Evolutionary conservation across 306 rosid species (phyloP).

Genomic region (Medicago truncatula): DNA sequence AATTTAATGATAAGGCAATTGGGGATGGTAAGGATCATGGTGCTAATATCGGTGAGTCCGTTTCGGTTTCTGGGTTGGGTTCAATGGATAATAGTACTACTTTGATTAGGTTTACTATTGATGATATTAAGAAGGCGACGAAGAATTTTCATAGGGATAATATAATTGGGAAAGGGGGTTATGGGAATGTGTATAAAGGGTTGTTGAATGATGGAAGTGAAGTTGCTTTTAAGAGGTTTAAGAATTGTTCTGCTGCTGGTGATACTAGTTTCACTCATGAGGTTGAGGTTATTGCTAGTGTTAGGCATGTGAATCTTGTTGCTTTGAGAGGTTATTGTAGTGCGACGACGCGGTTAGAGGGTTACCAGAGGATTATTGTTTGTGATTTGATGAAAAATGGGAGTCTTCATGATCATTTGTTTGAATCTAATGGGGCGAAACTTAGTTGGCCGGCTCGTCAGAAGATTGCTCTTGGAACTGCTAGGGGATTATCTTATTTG

Average conservation of each 20-base stretch:
- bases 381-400: slow-evolving; percentile 93
- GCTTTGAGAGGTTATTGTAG: slow-evolving; percentile 88
- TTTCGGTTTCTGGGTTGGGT: slow-evolving; percentile 61
- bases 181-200: slow-evolving; percentile 94
- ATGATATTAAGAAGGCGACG: slow-evolving; percentile 77
- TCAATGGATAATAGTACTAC: slow-evolving; percentile 75
- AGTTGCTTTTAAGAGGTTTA: slow-evolving; percentile 93
- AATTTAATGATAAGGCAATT: slow-evolving; percentile 31
- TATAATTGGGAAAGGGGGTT: slow-evolving; percentile 90
- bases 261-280: slow-evolving; percentile 83
- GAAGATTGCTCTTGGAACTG: slow-evolving; percentile 78
- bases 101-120: slow-evolving; percentile 67
- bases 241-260: slow-evolving; percentile 91
- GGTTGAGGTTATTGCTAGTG: slow-evolving; percentile 90
- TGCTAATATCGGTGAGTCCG: slow-evolving; percentile 44
- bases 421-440: slow-evolving; percentile 53
- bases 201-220: slow-evolving; percentile 69
- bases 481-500: slow-evolving; percentile 92
- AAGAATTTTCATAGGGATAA: slow-evolving; percentile 70
- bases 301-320: slow-evolving; percentile 90
- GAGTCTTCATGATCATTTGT: slow-evolving; percentile 85
- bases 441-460: slow-evolving; percentile 83
- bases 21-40: slow-evolving; percentile 37
- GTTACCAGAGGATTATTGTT: slow-evolving; percentile 94
- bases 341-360: slow-evolving; percentile 72